Base-by-base conservation (phyloP, 2,329 filamentous ascomycete genomes). In the Diaporthe citrichinensis region DNA sequence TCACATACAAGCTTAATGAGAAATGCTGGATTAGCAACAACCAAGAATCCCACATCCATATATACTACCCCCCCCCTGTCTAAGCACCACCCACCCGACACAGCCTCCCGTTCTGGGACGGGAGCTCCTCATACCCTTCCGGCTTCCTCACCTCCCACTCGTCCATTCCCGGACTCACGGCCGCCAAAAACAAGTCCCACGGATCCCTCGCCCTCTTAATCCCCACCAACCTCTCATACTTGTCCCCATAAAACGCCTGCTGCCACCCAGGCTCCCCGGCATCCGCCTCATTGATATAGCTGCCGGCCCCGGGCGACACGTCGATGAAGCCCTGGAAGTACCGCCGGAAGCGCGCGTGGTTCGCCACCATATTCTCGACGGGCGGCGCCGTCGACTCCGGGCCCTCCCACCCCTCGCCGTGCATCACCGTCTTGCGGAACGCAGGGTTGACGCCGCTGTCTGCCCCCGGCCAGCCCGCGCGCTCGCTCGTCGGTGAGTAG, bases 401-500 rank as follows among this genome's bases (percentile, higher is more conserved):
- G 31, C 25, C 49, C 41, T 44, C 61, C 62, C 81, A 85, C 85
- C 53, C 85, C 80, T 67, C 44, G 3, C 84, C 79, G 78, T 83
- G 85, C 79, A 85, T 80, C 1, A 83, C 79, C 2, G 86, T 83
- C 9, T 82, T 81, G 51, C 88, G 83, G 88, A 87, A 90, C 1
- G 87, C 88, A 7, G 88, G 86, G 78, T 87, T 87, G 58, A 88
- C 83, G 14, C 86, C 84, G 17, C 84, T 87, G 67, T 84, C 82
- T 20, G 9, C 12, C 34, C 75, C 74, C 0, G 77, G 76, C 71
- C 77, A 79, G 0, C 78, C 80, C 8, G 78, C 80, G 4, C 71
- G 76, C 62, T 73, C 51, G 17, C 76, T 59, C 10, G 80, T 79
- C 1, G 80, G 80, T 34, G 79, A 78, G 74, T 85, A 82, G 61